phyloP scores from a whole-genome alignment of 2,329 filamentous ascomycete genomes.

The Raffaelea ambrosiae region DNA sequence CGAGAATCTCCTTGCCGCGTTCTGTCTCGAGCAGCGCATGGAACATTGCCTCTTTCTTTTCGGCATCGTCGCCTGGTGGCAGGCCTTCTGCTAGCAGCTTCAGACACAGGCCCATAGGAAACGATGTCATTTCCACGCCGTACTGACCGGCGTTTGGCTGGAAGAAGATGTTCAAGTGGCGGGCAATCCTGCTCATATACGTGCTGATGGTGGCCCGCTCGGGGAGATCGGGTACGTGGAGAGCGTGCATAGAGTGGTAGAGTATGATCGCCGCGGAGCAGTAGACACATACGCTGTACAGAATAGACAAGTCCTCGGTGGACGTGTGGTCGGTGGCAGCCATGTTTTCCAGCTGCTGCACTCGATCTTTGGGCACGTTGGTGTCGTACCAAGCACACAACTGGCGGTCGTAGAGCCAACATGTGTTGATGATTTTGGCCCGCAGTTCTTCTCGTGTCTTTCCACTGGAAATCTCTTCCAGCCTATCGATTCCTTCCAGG shows the following conservation, averaged over 20 bases:
- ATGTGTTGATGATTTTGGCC: not conserved
- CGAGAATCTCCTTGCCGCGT: slow-evolving; percentile 10
- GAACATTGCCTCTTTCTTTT: slow-evolving; percentile 8
- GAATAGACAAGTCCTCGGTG: slow-evolving; percentile 12
- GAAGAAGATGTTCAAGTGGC: slow-evolving; percentile 12
- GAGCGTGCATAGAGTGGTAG: slow-evolving; percentile 10
- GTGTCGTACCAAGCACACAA: slow-evolving; percentile 11
- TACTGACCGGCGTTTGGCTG: slow-evolving; percentile 13
- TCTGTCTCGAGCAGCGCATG: slow-evolving; percentile 9
- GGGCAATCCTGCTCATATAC: slow-evolving; percentile 10
- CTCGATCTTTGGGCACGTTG: slow-evolving; percentile 7
- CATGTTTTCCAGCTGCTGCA: slow-evolving; percentile 1
- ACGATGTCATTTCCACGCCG: slow-evolving; percentile 12
- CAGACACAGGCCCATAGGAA: slow-evolving; percentile 12
- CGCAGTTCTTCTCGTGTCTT: no score
- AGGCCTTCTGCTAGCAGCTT: slow-evolving; percentile 6
- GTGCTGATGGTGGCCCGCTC: slow-evolving; percentile 1
- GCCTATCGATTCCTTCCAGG: slow-evolving; percentile 12
- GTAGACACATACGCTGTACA: slow-evolving; percentile 13
- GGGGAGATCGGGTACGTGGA: slow-evolving; percentile 8
- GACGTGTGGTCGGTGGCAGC: slow-evolving; percentile 1
- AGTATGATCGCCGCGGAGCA: slow-evolving; percentile 13
- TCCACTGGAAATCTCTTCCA: slow-evolving; percentile 3
- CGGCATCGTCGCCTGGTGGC: not conserved
- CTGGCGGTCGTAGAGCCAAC: slow-evolving; percentile 9